Conservation (phyloP, 768 basidiomycete species). For the Russula olivacea region DNA sequence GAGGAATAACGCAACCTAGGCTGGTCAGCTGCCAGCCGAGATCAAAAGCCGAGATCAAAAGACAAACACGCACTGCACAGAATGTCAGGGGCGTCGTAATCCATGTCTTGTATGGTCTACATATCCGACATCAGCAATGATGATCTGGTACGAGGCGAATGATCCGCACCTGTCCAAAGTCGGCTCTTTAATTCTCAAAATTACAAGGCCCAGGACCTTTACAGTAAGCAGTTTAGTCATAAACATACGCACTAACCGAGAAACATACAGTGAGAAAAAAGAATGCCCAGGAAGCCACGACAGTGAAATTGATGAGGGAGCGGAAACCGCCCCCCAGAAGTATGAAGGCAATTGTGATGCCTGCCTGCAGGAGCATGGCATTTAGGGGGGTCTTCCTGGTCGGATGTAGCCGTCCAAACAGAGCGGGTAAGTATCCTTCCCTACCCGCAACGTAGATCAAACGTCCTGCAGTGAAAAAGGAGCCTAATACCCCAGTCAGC, state of each 20-base stretch:
- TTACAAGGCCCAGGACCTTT: conserved; percentile 81
- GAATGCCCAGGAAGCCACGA: conserved; percentile 82
- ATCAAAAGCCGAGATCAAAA: background rate
- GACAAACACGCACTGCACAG: conserved; percentile 57
- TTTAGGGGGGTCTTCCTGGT: conserved; percentile 82
- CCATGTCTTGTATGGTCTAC: conserved; percentile 91
- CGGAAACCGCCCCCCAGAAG: conserved; percentile 85
- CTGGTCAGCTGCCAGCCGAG: background rate
- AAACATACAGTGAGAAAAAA: conserved; percentile 72
- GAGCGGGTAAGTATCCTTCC: conserved; percentile 78
- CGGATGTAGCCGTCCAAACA: conserved; percentile 74
- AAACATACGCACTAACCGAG: background rate
- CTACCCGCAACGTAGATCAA: conserved; percentile 85
- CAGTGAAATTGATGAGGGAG: conserved; percentile 83
- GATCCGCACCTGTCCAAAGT: conserved; percentile 62
- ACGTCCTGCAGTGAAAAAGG: conserved; percentile 71
- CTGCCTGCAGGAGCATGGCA: conserved; percentile 74
- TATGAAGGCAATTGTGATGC: conserved; percentile 72
- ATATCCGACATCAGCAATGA: conserved; percentile 8
- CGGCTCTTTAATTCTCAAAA: conserved; percentile 87
- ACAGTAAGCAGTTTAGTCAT: background rate
- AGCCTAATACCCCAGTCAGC: conserved; percentile 38
- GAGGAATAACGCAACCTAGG: conserved; percentile 79
- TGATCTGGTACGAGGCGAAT: background rate
- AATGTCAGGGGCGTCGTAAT: conserved; percentile 86